phyloP scores from a whole-genome alignment of 78 protist genomes.

The Planoprotostelium fungivorum region DNA sequence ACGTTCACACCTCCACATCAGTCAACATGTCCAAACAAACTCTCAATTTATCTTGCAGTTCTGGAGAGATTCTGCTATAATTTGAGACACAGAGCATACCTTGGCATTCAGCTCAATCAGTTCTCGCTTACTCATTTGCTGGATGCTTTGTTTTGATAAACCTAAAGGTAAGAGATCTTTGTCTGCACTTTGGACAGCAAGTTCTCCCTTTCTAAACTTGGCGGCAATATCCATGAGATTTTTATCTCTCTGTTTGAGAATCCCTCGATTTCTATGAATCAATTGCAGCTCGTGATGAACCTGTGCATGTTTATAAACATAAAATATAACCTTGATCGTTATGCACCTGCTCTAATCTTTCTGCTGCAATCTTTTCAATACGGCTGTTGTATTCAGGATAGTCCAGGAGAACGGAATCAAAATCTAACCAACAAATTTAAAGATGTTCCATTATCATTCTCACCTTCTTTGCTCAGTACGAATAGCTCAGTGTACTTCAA shows the following conservation, averaged over 20 bases:
- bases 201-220: not conserved
- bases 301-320: not conserved
- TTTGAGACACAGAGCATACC: too few species aligned
- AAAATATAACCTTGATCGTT: not conserved
- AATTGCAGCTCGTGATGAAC: not conserved
- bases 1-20: too few species aligned
- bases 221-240: not conserved
- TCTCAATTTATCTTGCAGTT: too few species aligned
- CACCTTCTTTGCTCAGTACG: not conserved
- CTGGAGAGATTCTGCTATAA: too few species aligned
- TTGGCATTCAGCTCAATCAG: too few species aligned
- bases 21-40: too few species aligned
- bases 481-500: not conserved
- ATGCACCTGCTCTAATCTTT: not conserved
- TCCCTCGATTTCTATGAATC: not conserved
- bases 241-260: not conserved
- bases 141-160: too few species aligned
- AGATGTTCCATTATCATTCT: too few species aligned
- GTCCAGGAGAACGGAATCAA: not conserved
- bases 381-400: not conserved
- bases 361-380: not conserved
- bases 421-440: too few species aligned
- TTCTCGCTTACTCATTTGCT: too few species aligned
- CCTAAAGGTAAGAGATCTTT: too few species aligned
- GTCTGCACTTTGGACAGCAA: too few species aligned